Evolutionary conservation across 75 land plant species (phyloP).

Genomic region (Sequoiadendron giganteum): DNA sequence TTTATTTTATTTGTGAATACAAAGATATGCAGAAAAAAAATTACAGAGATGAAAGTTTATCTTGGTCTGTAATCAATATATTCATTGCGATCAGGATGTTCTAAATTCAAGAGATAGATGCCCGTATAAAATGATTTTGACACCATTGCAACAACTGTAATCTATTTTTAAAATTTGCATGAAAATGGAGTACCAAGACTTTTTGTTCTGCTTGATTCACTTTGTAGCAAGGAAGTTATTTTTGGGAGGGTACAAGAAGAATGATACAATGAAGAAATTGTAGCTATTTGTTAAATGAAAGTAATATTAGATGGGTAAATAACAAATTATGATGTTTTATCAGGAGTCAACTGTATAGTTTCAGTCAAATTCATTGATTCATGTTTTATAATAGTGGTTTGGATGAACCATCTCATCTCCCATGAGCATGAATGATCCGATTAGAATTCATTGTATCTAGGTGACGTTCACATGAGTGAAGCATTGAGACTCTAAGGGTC

Average conservation of each 20-base stretch:
- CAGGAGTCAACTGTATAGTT: too few species aligned
- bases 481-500: too few species aligned
- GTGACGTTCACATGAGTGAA: too few species aligned
- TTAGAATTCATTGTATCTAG: too few species aligned
- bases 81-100: background rate
- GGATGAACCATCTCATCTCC: too few species aligned
- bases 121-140: background rate
- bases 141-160: background rate
- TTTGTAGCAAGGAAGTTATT: background rate
- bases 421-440: too few species aligned
- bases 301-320: too few species aligned
- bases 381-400: too few species aligned
- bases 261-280: background rate
- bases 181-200: background rate
- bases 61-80: background rate
- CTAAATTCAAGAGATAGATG: background rate
- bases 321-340: too few species aligned
- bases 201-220: background rate
- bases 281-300: too few species aligned
- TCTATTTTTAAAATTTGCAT: background rate
- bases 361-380: too few species aligned
- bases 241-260: background rate
- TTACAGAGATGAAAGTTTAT: background rate
- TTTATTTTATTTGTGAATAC: background rate
- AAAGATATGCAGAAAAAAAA: background rate